Conservation (phyloP, 371 early-diverging fungal genomes). For the Dinochytrium kinnereticum region DNA sequence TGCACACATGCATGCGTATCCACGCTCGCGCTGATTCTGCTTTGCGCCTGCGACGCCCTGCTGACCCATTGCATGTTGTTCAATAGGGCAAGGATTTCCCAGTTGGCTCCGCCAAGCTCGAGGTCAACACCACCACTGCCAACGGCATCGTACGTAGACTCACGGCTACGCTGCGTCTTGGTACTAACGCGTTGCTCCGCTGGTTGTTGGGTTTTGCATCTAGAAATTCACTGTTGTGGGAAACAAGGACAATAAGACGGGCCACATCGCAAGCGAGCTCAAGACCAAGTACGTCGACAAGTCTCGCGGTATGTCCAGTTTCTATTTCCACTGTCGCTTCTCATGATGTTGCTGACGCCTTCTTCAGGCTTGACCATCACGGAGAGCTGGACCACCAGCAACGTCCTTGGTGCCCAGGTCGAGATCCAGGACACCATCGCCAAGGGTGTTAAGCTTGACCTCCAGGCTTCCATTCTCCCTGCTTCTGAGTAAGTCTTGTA, state of each 20-base stretch:
- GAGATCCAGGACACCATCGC: slow-evolving; percentile 94
- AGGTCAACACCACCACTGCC: slow-evolving; percentile 92
- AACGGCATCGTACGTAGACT: slow-evolving; percentile 86
- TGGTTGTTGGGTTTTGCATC: neutral
- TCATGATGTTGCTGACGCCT: neutral
- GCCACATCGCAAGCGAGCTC: slow-evolving; percentile 91
- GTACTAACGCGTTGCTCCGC: neutral
- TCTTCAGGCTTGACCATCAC: slow-evolving; percentile 76
- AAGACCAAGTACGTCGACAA: slow-evolving; percentile 96
- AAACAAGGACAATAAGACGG: slow-evolving; percentile 92
- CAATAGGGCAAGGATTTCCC: slow-evolving; percentile 88
- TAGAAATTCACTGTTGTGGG: slow-evolving; percentile 96
- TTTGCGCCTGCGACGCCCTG: neutral
- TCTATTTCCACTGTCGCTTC: neutral
- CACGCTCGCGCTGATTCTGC: neutral
- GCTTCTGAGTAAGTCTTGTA: slow-evolving; percentile 48
- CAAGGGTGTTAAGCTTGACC: slow-evolving; percentile 70
- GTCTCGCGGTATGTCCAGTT: slow-evolving; percentile 68
- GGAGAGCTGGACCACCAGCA: slow-evolving; percentile 93
- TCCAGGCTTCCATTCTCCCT: slow-evolving; percentile 56
- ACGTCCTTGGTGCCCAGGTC: slow-evolving; percentile 88
- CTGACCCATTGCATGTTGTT: neutral
- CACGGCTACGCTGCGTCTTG: neutral
- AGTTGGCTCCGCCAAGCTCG: slow-evolving; percentile 91
- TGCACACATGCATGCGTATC: neutral